phyloP scores from a whole-genome alignment of 257 asterid genomes.

The Gentiana macrophylla region DNA sequence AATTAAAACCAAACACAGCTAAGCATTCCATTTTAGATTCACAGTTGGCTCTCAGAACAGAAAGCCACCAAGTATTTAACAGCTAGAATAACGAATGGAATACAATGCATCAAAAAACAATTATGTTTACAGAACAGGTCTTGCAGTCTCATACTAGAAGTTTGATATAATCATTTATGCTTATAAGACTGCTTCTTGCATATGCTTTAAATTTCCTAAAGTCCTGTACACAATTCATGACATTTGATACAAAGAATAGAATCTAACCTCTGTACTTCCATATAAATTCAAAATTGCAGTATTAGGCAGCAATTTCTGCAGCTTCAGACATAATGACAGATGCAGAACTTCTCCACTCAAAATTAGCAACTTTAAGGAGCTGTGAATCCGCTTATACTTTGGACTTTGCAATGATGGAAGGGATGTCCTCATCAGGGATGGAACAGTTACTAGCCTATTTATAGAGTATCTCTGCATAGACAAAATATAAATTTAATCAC shows the following conservation, averaged over 20 bases:
- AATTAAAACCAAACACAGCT: no score
- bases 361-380: conserved; percentile 55
- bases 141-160: no score
- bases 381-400: conserved; percentile 22
- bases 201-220: not conserved
- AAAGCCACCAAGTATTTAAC: no score
- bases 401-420: conserved; percentile 52
- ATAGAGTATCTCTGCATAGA: conserved; percentile 60
- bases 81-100: no score
- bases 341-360: conserved; percentile 81
- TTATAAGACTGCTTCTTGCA: no score
- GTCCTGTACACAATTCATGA: not conserved
- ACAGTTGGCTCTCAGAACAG: no score
- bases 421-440: conserved; percentile 68
- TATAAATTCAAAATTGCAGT: conserved; percentile 70
- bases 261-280: conserved; percentile 94
- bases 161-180: no score
- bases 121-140: no score
- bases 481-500: conserved; percentile 1
- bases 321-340: conserved; percentile 48
- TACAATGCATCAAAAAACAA: no score
- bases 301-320: conserved; percentile 59
- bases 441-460: conserved; percentile 77
- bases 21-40: no score
- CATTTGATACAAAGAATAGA: conserved; percentile 1